Evolutionary conservation across 257 asterid species (phyloP), one percentile per base, ranked within the genome.

Genomic region (Leonotis leonurus): DNA sequence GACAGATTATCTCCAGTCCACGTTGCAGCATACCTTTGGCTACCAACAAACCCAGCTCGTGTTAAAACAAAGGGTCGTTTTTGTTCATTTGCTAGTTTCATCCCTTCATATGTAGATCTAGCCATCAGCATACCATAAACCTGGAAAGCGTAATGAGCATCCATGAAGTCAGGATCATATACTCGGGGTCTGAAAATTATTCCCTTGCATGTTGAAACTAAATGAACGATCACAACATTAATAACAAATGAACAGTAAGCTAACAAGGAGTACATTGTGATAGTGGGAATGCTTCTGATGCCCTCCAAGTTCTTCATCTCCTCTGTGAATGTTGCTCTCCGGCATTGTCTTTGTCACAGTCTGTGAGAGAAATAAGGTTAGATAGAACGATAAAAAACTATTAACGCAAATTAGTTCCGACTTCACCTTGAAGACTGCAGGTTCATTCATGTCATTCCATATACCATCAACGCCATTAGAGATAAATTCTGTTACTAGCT

Each of bases 401-500:
- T 48, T 49, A 50, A 11, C 18, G 32, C 39, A 33, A 45, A 56
- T 66, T 60, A 54, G 5, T 26, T 63, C 40, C 37, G 45, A 67
- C 65, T 70, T 77, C 80, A 89, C 99, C 97, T 92, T 89, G 79
- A 92, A 92, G 61, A 92, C 80, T 63, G 97, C 94, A 11, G 99
- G 99, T 65, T 89, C 99, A 44, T 92, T 92, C 99, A 92, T 92
- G 70, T 92, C 99, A 73, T 92, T 92, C 99, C 99, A 89, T 78
- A 92, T 92, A 56, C 97, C 99, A 67, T 89, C 96, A 61, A 89
- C 99, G n/a, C 97, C 99, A 76, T 87, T 85, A 25, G 81, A 50
- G 43, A 74, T 51, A 70, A 92, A 92, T 61, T 71, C 95, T 73
- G 81, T 89, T 62, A 92, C 97, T 33, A 92, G 86, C 75, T 77